Evolutionary conservation across 768 basidiomycete species (phyloP).

Genomic region (Auricularia heimuer): DNA sequence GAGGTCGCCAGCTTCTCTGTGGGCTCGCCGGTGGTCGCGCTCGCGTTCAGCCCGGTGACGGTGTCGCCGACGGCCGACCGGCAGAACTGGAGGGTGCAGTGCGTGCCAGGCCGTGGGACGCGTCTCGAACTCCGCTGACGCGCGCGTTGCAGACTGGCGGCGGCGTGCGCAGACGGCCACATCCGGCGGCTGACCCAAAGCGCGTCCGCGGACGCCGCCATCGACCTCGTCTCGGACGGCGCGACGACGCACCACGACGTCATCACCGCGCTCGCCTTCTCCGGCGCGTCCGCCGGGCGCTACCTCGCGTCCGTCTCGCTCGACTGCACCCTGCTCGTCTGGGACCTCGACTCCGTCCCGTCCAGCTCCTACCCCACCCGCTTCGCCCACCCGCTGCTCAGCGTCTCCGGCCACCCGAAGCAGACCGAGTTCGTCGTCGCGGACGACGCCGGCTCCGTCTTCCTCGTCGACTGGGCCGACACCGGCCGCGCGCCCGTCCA

Average conservation of each 20-base stretch:
- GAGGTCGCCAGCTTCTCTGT: constrained; percentile 65
- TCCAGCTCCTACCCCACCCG: constrained; percentile 50
- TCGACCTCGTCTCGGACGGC: constrained; percentile 66
- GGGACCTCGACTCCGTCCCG: constrained; percentile 56
- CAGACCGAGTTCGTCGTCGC: constrained; percentile 75
- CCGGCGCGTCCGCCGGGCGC: constrained; percentile 59
- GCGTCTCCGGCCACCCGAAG: constrained; percentile 63
- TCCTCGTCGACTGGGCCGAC: constrained; percentile 69
- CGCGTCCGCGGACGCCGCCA: constrained; percentile 30
- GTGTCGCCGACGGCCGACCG: constrained; percentile 49
- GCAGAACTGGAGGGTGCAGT: constrained; percentile 69
- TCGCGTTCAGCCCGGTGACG: constrained; percentile 69
- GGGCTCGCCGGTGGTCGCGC: constrained; percentile 57
- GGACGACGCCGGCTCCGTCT: constrained; percentile 63
- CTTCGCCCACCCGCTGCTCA: constrained; percentile 61
- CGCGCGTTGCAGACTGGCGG: constrained; percentile 45
- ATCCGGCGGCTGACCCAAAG: constrained; percentile 60
- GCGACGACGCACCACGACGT: constrained; percentile 72
- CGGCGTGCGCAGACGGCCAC: constrained; percentile 58
- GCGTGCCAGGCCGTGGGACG: constrained; percentile 16
- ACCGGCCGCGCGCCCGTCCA: constrained; percentile 57
- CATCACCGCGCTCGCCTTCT: constrained; percentile 71
- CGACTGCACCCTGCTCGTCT: constrained; percentile 78
- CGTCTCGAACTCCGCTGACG: not conserved
- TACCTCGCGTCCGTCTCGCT: constrained; percentile 80